Conservation (phyloP, 192 early-diverging fungal genomes). For the Coemansia reversa region DNA sequence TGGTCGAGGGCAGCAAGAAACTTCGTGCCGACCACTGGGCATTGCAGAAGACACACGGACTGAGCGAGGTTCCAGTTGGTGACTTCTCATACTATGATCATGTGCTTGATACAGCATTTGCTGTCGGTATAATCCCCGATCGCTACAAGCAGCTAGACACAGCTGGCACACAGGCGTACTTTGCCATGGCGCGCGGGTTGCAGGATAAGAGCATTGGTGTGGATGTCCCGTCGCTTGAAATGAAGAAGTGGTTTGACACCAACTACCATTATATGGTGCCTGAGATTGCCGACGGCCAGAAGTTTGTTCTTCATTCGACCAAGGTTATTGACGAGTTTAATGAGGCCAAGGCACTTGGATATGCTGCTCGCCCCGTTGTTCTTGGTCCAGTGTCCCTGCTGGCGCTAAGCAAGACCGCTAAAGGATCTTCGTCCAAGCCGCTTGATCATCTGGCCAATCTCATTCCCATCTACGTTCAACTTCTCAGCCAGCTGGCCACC, state of each 20-base stretch:
- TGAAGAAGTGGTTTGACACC: constrained; percentile 99
- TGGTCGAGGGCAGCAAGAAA: constrained; percentile 66
- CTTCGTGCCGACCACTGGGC: constrained; percentile 75
- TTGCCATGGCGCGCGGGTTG: constrained; percentile 96
- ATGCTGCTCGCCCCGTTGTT: constrained; percentile 89
- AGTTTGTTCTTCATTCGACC: constrained; percentile 65
- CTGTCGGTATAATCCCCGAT: constrained; percentile 63
- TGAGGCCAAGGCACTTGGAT: constrained; percentile 88
- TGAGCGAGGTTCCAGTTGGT: constrained; percentile 85
- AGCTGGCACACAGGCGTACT: constrained; percentile 79
- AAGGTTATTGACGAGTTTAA: constrained; percentile 84
- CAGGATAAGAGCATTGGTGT: constrained; percentile 74
- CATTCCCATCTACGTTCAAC: constrained; percentile 76
- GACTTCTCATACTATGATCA: constrained; percentile 98
- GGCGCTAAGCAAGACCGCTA: constrained; percentile 78
- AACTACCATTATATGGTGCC: constrained; percentile 96
- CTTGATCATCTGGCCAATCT: constrained; percentile 74
- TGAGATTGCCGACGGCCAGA: constrained; percentile 73
- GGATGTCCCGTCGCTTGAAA: constrained; percentile 93
- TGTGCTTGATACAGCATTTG: constrained; percentile 70
- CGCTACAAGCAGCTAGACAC: constrained; percentile 68
- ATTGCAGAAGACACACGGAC: constrained; percentile 68
- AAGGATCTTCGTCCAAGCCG: constrained; percentile 69
- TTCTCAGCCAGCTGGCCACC: constrained; percentile 70
- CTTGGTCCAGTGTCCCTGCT: constrained; percentile 92